Conservation (phyloP, 2,329 filamentous ascomycete species). For the Aspergillus thermomutatus region DNA sequence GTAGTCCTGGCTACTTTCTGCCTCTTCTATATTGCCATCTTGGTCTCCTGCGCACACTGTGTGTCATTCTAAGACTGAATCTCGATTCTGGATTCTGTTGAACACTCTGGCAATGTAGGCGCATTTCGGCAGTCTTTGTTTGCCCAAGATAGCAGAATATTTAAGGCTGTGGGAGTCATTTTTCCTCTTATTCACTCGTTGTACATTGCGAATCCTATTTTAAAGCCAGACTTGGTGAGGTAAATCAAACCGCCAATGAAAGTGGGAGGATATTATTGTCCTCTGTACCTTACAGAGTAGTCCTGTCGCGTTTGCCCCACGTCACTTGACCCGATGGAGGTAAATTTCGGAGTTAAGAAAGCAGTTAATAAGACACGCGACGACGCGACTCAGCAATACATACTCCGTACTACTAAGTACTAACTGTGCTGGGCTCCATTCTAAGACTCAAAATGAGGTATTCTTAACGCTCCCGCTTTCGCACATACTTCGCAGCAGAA, state of each 20-base stretch:
- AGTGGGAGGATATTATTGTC: neutral
- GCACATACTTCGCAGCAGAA: neutral
- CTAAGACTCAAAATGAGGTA: neutral
- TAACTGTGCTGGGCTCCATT: no score
- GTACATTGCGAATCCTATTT: neutral
- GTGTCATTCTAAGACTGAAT: neutral
- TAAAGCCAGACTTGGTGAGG: neutral
- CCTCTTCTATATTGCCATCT: neutral
- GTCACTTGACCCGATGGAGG: neutral
- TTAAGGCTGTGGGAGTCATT: neutral
- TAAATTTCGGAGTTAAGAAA: neutral
- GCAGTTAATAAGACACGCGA: constrained; percentile 7
- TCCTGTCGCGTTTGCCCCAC: neutral
- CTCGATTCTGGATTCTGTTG: neutral
- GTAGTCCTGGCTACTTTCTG: neutral
- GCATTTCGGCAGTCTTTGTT: neutral
- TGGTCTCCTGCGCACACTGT: neutral
- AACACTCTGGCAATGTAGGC: neutral
- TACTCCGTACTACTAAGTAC: no score
- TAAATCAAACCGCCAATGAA: neutral
- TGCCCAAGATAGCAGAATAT: neutral
- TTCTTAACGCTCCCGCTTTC: neutral
- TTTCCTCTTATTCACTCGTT: neutral
- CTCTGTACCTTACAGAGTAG: no score
- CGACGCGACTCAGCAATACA: constrained; percentile 9